These are phyloP conservation scores for Escovopsis sp. DNA, from an alignment of 2,329 filamentous ascomycete genomes.

Conservation along the genomic window DNA sequence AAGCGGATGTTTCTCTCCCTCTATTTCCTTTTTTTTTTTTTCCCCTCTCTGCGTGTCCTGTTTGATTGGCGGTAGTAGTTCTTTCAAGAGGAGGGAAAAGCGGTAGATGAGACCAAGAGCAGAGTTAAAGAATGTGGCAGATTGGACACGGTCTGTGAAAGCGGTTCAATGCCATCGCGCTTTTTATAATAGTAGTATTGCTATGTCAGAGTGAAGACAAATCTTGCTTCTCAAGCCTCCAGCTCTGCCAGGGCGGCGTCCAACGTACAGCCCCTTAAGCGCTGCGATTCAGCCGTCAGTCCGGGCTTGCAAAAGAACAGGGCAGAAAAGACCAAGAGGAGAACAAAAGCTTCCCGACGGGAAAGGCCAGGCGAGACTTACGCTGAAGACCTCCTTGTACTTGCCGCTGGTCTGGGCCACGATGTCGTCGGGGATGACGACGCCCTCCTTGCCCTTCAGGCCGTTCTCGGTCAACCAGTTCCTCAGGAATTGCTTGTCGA, in stretches of 20 bases:
- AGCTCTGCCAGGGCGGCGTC: conserved; percentile 6
- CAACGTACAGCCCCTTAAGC: conserved; percentile 6
- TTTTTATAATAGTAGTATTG: too few relatives aligned
- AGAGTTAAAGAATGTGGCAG: too few relatives aligned
- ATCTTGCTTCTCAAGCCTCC: conserved; percentile 2
- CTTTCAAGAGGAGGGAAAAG: too few relatives aligned
- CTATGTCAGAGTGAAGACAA: too few relatives aligned
- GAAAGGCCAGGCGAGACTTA: neutral
- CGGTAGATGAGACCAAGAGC: too few relatives aligned
- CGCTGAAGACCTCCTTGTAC: conserved; percentile 56
- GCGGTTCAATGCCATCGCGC: too few relatives aligned
- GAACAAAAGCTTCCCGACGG: neutral
- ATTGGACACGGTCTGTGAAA: too few relatives aligned
- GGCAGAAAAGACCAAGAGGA: neutral
- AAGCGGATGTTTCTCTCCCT: too few relatives aligned
- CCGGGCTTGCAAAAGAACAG: neutral
- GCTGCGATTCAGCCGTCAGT: neutral
- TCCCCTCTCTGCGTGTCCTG: too few relatives aligned
- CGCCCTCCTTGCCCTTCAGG: conserved; percentile 36
- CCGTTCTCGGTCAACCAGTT: conserved; percentile 66
- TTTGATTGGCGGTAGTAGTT: too few relatives aligned
- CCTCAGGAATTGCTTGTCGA: conserved; percentile 74
- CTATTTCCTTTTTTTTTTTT: too few relatives aligned
- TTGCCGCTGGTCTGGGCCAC: conserved; percentile 53
- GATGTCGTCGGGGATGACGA: conserved; percentile 43